Conservation (phyloP, 768 basidiomycete species). For the Pleurotus tuoliensis region DNA sequence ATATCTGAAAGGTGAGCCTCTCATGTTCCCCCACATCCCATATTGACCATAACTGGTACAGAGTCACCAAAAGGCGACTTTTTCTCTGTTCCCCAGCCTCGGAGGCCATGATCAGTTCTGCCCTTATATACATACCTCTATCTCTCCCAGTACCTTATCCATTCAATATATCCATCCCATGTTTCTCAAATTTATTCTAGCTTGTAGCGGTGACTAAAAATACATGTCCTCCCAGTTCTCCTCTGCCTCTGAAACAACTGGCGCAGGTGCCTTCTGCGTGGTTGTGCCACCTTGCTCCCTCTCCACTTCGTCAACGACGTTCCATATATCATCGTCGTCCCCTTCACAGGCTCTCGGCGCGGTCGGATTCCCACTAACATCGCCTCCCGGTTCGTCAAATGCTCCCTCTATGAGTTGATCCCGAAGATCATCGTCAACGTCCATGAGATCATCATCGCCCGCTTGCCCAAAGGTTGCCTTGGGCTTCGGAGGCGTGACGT, state of each 20-base stretch:
- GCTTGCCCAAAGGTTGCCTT: conserved; percentile 2
- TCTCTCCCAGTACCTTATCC: too few relatives aligned
- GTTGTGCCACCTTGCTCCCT: conserved; percentile 18
- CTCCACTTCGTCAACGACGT: conserved; percentile 57
- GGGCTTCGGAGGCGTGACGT: neutral
- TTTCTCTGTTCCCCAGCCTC: too few relatives aligned
- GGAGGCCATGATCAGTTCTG: too few relatives aligned
- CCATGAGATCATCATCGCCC: conserved; percentile 14
- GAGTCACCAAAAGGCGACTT: too few relatives aligned
- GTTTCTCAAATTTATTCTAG: too few relatives aligned
- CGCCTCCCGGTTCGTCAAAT: conserved; percentile 9
- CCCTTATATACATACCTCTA: too few relatives aligned
- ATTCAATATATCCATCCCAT: too few relatives aligned
- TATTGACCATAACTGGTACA: too few relatives aligned
- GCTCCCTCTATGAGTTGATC: conserved; percentile 25
- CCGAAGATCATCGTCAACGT: conserved; percentile 56
- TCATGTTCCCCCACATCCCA: neutral
- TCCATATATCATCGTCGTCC: conserved; percentile 73
- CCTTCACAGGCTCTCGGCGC: conserved; percentile 9
- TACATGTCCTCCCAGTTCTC: conserved; percentile 71
- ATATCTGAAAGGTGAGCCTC: neutral
- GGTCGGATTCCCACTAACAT: neutral
- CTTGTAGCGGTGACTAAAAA: conserved; percentile 13
- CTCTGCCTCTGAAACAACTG: conserved; percentile 20
- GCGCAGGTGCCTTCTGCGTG: conserved; percentile 11